Evolutionary conservation across 345 rosid genomes (phyloP).

Genomic region (Microthlaspi erraticum): DNA sequence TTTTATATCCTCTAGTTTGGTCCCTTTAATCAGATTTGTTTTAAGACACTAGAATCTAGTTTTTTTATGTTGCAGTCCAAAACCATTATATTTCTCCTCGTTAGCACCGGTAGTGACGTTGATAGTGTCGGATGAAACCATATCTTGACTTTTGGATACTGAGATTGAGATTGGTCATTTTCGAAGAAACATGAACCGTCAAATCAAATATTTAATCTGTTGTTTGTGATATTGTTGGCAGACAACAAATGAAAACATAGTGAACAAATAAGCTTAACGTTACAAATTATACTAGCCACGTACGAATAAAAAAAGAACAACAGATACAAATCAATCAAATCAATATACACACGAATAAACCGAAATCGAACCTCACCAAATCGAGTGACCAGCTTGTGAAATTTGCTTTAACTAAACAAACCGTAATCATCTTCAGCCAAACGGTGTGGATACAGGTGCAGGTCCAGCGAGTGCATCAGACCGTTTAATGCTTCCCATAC

Average conservation of each 20-base stretch:
- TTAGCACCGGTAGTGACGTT: no score
- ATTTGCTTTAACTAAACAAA: slow-evolving; percentile 4
- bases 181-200: no score
- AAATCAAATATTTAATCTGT: no score
- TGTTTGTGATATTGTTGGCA: no score
- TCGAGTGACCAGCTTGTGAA: slow-evolving; percentile 6
- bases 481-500: slow-evolving; percentile 95
- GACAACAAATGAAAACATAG: not conserved
- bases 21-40: no score
- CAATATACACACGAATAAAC: slow-evolving; percentile 34
- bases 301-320: not conserved
- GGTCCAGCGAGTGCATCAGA: slow-evolving; percentile 88
- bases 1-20: no score
- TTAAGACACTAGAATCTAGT: no score
- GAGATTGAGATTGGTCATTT: no score
- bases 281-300: slow-evolving; percentile 27
- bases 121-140: no score
- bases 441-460: slow-evolving; percentile 73
- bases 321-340: slow-evolving; percentile 23
- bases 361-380: slow-evolving; percentile 31
- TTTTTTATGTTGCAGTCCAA: no score
- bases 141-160: no score
- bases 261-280: not conserved
- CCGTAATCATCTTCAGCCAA: slow-evolving; percentile 56
- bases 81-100: no score